Evolutionary conservation across 768 basidiomycete species (phyloP), one percentile per base, ranked within the genome.

Genomic region (Phlegmacium glaucopus): DNA sequence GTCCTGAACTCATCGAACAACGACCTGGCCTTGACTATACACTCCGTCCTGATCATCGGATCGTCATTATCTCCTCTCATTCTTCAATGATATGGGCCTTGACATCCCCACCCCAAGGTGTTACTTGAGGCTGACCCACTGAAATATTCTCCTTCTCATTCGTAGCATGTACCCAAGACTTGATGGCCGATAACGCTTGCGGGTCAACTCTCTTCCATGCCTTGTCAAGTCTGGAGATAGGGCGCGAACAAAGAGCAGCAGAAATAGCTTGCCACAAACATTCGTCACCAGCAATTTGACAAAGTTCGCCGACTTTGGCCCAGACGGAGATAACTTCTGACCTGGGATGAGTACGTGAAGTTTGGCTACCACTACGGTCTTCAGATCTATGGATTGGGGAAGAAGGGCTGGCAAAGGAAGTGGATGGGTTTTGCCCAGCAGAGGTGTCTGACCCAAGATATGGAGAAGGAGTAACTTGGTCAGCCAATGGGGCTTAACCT

Each of bases 401-500:
- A 39, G 62, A 52, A 32, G 59, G 45, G 49, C 34, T 53, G 48
- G 39, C 48, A 28, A 25, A 49, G 38, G 17, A 42, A 28, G 35
- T 44, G 36, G 39, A 32, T 46, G 50, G 39, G 9, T 54, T 53
- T 44, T 62, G 59, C 17, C 61, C 53, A 45, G 57, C 64, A 7
- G 75, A 68, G 1, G 75, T 72, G 55, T 87, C 85, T 1, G 76
- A 72, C 18, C 79, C 81, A 10, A 91, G 73, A 90, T 77, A 59
- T 90, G 88, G 37, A 83, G 61, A 2, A 93, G 63, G 6, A 92
- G 66, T 4, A 87, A 63, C 56, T 78, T 83, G 12, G 90, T 92
- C 35, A 92, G 68, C 89, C 90, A 93, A 60, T 93, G 86, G 2
- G 88, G 87, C 36, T 71, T 73, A 5, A 81, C 80, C 25, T 87